Evolutionary conservation across 345 rosid species (phyloP).

Genomic region (Acer negundo): DNA sequence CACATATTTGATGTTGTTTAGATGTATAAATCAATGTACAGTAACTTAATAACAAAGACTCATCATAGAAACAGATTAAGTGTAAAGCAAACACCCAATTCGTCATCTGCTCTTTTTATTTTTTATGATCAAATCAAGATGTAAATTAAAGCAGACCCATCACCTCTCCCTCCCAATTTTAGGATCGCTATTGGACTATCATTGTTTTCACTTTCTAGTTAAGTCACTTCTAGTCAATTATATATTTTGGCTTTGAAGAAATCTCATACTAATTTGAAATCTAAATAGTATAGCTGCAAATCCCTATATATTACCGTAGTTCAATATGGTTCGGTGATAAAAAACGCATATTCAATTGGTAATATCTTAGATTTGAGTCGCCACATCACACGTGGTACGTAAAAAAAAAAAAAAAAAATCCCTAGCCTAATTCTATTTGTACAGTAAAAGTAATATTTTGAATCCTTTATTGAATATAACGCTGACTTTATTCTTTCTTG

Average conservation of each 20-base stretch:
- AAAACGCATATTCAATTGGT: too few species aligned
- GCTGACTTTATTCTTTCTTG: too few species aligned
- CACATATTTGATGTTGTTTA: not conserved
- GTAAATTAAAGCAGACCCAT: slow-evolving; percentile 13
- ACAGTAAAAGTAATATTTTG: too few species aligned
- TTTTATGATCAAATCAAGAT: slow-evolving; percentile 4
- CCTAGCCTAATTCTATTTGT: too few species aligned
- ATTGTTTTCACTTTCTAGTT: slow-evolving; percentile 13
- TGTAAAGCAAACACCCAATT: not conserved
- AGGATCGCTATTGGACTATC: slow-evolving; percentile 17
- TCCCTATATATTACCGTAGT: too few species aligned
- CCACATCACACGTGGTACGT: too few species aligned
- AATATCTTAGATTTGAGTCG: too few species aligned
- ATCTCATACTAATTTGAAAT: not conserved
- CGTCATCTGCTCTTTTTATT: not conserved
- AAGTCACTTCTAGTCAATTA: slow-evolving; percentile 21
- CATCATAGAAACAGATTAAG: not conserved
- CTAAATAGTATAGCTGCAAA: not conserved
- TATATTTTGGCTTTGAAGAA: slow-evolving; percentile 28
- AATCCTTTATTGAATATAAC: too few species aligned
- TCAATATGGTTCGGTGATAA: too few species aligned
- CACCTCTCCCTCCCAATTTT: slow-evolving; percentile 21
- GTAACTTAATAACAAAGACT: not conserved
- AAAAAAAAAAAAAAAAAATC: too few species aligned
- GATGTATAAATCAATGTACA: not conserved